A percentile compares a stretch with the other conserved stretches of the same genome.
These are phyloP conservation scores for Nigrograna mackinnonii DNA, from an alignment of 2,329 filamentous ascomycete species.

Conservation along the genomic window DNA sequence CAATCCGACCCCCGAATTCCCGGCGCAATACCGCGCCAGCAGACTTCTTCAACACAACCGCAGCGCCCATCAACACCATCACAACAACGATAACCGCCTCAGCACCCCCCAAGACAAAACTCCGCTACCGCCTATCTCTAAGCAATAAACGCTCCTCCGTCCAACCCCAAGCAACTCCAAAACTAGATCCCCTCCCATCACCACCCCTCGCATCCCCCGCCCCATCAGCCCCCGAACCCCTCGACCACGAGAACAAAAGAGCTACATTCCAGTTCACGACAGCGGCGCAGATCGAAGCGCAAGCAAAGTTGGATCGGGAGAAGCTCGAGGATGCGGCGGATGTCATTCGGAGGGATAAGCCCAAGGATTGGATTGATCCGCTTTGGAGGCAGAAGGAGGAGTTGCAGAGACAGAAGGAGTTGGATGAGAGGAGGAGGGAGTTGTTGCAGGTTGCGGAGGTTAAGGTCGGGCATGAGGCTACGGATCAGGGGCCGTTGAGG, in stretches of 20 bases:
- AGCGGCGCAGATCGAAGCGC: slow-evolving; percentile 4
- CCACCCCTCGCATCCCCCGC: neutral
- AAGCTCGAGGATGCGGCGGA: slow-evolving; percentile 3
- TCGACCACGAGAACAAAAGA: slow-evolving; percentile 1
- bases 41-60: slow-evolving; percentile 3
- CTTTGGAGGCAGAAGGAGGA: neutral
- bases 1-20: slow-evolving; percentile 5
- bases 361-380: slow-evolving; percentile 9
- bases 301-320: neutral
- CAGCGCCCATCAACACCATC: slow-evolving; percentile 3
- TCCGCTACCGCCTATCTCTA: slow-evolving; percentile 1
- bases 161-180: neutral
- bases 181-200: neutral
- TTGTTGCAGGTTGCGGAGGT: neutral
- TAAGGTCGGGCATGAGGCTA: neutral
- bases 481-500: neutral
- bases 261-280: slow-evolving; percentile 2
- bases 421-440: neutral
- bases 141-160: neutral
- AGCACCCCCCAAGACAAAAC: neutral
- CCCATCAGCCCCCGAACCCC: slow-evolving; percentile 1
- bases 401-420: too few species aligned
- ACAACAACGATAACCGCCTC: slow-evolving; percentile 5
- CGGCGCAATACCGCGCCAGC: slow-evolving; percentile 18
- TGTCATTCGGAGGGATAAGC: slow-evolving; percentile 8